Percentiles rank a stretch among this genome's conserved stretches.
These are phyloP conservation scores for Naematelia encephala DNA, from an alignment of 768 basidiomycete genomes.

Conservation along the genomic window DNA sequence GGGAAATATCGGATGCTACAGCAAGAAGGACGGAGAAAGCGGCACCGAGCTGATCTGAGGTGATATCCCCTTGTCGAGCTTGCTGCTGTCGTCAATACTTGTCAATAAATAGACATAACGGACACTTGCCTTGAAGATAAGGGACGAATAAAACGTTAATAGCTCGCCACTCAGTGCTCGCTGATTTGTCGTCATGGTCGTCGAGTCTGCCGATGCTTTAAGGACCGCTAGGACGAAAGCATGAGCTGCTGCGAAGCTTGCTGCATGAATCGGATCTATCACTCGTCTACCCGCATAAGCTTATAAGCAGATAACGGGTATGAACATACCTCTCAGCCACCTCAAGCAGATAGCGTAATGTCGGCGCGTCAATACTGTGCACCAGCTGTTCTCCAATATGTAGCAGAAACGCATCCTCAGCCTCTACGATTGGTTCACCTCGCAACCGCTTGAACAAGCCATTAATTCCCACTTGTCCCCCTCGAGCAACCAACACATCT, in stretches of 20 bases:
- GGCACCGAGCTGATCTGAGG: conserved; percentile 19
- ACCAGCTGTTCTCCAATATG: conserved; percentile 21
- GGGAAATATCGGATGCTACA: conserved; percentile 14
- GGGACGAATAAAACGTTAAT: conserved; percentile 7
- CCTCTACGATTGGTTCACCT: neutral
- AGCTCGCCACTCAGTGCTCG: conserved; percentile 15
- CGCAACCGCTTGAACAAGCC: conserved; percentile 1
- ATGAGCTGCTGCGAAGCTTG: conserved; percentile 39
- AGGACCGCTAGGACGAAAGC: conserved; percentile 25
- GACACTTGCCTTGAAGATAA: conserved; percentile 20
- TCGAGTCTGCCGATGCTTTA: neutral
- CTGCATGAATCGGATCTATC: conserved; percentile 2
- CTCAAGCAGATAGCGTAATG: neutral
- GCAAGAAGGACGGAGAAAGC: conserved; percentile 24
- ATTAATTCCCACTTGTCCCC: neutral
- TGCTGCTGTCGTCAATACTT: conserved; percentile 14
- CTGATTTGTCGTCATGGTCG: neutral
- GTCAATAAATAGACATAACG: neutral
- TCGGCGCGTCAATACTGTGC: conserved; percentile 7
- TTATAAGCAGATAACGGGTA: neutral
- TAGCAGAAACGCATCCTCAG: conserved; percentile 12
- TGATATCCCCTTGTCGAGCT: conserved; percentile 10
- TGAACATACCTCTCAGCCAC: conserved; percentile 11
- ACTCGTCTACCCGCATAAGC: conserved; percentile 13
- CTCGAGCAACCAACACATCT: conserved; percentile 17